Conservation (phyloP, 2,329 filamentous ascomycete species). For the Trichoderma hamatum region DNA sequence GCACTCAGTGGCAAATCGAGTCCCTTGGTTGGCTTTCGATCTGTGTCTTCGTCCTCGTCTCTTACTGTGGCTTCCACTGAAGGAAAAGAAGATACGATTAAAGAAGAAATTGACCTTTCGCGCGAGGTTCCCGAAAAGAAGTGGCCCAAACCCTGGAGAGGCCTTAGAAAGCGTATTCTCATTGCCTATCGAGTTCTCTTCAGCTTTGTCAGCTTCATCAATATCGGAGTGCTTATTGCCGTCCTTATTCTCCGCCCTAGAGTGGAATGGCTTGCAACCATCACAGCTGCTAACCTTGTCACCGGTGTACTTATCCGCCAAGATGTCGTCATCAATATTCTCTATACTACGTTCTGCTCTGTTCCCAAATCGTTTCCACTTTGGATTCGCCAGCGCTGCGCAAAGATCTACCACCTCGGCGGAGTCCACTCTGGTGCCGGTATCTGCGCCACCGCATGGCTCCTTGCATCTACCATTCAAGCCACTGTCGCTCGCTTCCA, state of each 20-base stretch:
- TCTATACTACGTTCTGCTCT: constrained; percentile 52
- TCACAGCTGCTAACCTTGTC: constrained; percentile 53
- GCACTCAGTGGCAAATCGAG: constrained; percentile 27
- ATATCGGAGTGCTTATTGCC: constrained; percentile 51
- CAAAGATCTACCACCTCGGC: constrained; percentile 57
- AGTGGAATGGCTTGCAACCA: constrained; percentile 45
- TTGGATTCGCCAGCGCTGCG: constrained; percentile 50
- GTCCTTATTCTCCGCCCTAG: constrained; percentile 43
- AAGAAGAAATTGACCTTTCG: constrained; percentile 37
- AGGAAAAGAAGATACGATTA: constrained; percentile 31
- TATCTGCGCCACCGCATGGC: constrained; percentile 53
- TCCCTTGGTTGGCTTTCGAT: constrained; percentile 37
- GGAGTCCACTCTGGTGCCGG: constrained; percentile 56
- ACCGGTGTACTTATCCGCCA: constrained; percentile 57
- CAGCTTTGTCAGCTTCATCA: constrained; percentile 54
- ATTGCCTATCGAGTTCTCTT: constrained; percentile 61
- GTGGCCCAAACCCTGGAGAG: constrained; percentile 43
- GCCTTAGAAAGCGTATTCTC: constrained; percentile 50
- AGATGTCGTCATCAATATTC: constrained; percentile 55
- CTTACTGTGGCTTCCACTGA: constrained; percentile 35
- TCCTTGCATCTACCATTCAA: constrained; percentile 47
- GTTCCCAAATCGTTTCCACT: constrained; percentile 52
- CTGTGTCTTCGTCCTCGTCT: constrained; percentile 38
- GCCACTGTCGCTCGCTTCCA: constrained; percentile 42
- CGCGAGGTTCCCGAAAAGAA: constrained; percentile 47